Percentiles rank a stretch among this genome's conserved stretches.
Conservation (phyloP, 2,329 filamentous ascomycete genomes). For the Talaromyces sp. region DNA sequence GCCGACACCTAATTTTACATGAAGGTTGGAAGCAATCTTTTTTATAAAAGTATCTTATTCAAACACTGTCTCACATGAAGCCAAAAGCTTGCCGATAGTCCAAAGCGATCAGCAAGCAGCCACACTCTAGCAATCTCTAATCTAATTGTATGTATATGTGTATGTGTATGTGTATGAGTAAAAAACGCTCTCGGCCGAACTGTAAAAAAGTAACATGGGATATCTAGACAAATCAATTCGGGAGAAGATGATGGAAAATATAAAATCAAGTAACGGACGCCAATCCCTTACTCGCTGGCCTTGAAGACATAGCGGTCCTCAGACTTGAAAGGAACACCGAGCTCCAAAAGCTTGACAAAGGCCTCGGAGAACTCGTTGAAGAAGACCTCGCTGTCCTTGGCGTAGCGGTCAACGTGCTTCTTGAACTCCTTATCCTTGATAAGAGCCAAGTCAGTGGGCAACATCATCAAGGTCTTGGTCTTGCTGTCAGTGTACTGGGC, state of each 20-base stretch:
- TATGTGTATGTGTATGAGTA: not conserved
- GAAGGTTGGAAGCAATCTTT: not conserved
- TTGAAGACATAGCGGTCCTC: conserved; percentile 63
- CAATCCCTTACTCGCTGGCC: conserved; percentile 41
- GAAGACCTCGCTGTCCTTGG: conserved; percentile 84
- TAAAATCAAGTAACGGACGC: conserved; percentile 1
- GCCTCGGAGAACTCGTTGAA: conserved; percentile 88
- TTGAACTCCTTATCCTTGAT: conserved; percentile 85
- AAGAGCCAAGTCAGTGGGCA: conserved; percentile 85
- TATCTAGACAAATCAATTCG: conserved; percentile 15
- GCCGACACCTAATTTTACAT: not conserved
- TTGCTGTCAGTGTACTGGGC: conserved; percentile 85
- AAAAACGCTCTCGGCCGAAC: conserved; percentile 9
- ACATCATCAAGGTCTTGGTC: conserved; percentile 92
- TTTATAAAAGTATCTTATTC: not conserved
- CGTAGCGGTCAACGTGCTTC: conserved; percentile 77
- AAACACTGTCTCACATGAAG: not conserved
- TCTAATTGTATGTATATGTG: conserved; percentile 7
- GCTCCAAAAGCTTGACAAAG: conserved; percentile 80
- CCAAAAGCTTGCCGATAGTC: not conserved
- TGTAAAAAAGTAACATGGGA: conserved; percentile 11
- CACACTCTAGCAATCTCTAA: conserved; percentile 5
- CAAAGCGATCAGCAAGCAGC: not conserved
- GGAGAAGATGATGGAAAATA: not conserved
- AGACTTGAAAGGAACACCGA: conserved; percentile 82